These are phyloP conservation scores for Lasiodiplodia citricola DNA, from an alignment of 2,329 filamentous ascomycete species.

Conservation along the genomic window DNA sequence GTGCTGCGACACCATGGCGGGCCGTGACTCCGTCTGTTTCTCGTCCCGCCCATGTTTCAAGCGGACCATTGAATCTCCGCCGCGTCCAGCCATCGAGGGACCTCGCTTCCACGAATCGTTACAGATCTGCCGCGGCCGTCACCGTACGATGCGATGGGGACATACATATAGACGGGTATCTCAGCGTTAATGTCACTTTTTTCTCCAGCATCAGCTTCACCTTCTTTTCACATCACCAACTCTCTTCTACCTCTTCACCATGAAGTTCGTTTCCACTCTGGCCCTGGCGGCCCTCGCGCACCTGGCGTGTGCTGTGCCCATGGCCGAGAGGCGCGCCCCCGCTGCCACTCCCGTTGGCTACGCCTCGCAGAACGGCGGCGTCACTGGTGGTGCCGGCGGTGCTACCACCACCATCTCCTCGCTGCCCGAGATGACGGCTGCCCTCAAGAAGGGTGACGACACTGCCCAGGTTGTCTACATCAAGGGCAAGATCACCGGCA, in stretches of 20 bases:
- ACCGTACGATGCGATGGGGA: background rate
- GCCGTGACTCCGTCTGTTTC: constrained; percentile 14
- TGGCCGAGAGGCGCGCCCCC: constrained; percentile 12
- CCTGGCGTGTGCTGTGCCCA: constrained; percentile 21
- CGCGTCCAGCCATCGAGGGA: background rate
- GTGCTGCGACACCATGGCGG: background rate
- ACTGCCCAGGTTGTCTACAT: constrained; percentile 11
- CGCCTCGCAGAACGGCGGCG: constrained; percentile 57
- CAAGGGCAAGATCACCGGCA: constrained; percentile 19
- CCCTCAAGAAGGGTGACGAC: constrained; percentile 41
- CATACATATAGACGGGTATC: constrained; percentile 9
- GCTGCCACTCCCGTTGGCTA: constrained; percentile 49
- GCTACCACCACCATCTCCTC: constrained; percentile 61
- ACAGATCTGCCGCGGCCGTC: background rate
- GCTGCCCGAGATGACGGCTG: constrained; percentile 56
- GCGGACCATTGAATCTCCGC: background rate
- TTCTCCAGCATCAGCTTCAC: constrained; percentile 22
- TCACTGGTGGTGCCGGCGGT: constrained; percentile 62
- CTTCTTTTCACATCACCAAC: constrained; percentile 5
- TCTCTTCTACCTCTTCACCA: background rate
- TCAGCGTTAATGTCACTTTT: background rate
- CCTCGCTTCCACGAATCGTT: constrained; percentile 18
- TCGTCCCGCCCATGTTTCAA: constrained; percentile 12
- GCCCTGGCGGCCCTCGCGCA: constrained; percentile 18
- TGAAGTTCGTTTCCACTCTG: constrained; percentile 22